Evolutionary conservation across 768 basidiomycete species (phyloP), one percentile per base, ranked within the genome.

Genomic region (Termitomyces titanicus): DNA sequence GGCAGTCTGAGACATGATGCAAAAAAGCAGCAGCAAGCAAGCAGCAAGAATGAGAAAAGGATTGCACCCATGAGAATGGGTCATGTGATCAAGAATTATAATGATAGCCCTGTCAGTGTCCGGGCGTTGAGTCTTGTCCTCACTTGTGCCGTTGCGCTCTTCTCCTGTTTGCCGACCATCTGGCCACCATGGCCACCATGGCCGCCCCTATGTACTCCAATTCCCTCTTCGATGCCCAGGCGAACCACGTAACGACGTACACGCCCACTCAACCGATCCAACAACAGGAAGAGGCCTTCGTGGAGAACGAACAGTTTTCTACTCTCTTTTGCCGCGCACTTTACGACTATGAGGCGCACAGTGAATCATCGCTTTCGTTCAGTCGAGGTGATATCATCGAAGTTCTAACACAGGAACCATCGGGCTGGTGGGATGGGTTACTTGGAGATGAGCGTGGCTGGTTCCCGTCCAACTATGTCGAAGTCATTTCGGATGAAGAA

Each of bases 361-460:
- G 98, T 63, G 77, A 83, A 42, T 93, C 94, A 2, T 90, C 96
- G 0, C 82, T 99, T 42, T 91, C 91, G 15, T 98, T 99, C 70
- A 77, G 70, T 58, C 84, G 82, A 62, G 89, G 86, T 60, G 94
- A 98, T 66, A 81, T 98, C 62, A 97, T 99, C 61, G 93, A 98
- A 70, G 93, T 98, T 56, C 79, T 96, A 51, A 91, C 89, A 11
- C 88, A 86, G 63, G 84, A 98, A 52, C 89, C 92, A 35, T 91
- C 91, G 5, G 96, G 96, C 15, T 99, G 96, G 96, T 98, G 95
- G 97, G 96, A 99, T 69, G 96, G 96, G 5, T 75, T 97, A 56
- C 79, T 97, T 20, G 84, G 86, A 46, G 89, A 92, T 52, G 88
- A 90, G 68, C 84, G 96, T 48, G 96, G 96, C 54, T 96, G 93